Conservation (phyloP, 202 grass and related monocot species). For the Dendrocalamus latiflorus region DNA sequence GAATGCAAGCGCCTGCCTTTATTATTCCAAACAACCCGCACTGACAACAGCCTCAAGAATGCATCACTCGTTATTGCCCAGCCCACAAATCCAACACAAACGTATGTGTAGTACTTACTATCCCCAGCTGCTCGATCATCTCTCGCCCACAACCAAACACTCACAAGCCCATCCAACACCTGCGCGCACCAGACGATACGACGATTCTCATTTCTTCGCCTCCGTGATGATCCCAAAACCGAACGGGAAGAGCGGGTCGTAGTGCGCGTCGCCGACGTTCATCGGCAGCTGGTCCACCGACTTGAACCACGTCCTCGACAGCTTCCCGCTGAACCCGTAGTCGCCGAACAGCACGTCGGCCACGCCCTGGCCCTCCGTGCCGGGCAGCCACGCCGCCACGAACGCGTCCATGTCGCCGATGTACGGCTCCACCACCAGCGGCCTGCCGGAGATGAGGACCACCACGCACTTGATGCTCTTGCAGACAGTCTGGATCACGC, state of each 20-base stretch:
- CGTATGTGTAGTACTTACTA: too few relatives aligned
- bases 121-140: too few relatives aligned
- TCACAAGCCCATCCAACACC: too few relatives aligned
- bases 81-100: too few relatives aligned
- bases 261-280: conserved; percentile 73
- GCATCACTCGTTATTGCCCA: too few relatives aligned
- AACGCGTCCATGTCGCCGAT: conserved; percentile 57
- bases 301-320: conserved; percentile 82
- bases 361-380: conserved; percentile 77
- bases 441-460: conserved; percentile 62
- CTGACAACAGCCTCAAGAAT: too few relatives aligned
- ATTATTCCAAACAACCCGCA: too few relatives aligned
- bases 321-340: conserved; percentile 78
- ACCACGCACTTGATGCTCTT: conserved; percentile 57
- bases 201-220: conserved; percentile 21
- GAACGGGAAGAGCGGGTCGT: conserved; percentile 84
- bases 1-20: too few relatives aligned
- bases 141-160: too few relatives aligned
- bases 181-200: too few relatives aligned
- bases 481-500: conserved; percentile 63
- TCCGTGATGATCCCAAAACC: conserved; percentile 62
- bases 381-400: conserved; percentile 80
- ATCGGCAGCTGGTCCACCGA: conserved; percentile 87
- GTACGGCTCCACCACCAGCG: conserved; percentile 73
- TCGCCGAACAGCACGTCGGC: conserved; percentile 76